Evolutionary conservation across 2,329 filamentous ascomycete genomes (phyloP), one percentile per base, ranked within the genome.

Genomic region (Rhinocladiella similis): DNA sequence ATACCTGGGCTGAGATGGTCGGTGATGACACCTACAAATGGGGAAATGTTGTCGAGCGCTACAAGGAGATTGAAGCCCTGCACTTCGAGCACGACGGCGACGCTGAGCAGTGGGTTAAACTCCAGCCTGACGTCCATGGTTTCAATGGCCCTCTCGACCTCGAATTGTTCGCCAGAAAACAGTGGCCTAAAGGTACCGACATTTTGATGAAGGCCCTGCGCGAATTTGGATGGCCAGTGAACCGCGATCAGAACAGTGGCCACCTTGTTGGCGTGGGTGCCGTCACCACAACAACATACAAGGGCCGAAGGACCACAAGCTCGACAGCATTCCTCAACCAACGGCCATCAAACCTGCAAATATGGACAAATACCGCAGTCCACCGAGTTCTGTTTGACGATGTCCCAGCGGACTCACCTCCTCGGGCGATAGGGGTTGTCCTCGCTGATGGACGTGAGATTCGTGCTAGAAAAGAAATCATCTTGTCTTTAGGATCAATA

Each of bases 171-270:
- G 5, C 53, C 4, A 49, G 25, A 27, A 41, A 35, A 9, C 6
- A 42, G 1, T 55, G 53, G 53, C 46, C 33, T 2, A n/a, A 18
- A 2, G 53, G 53, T 33, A 49, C 43, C 19, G 53, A 55, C 19
- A 29, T 38, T 13, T 3, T 42, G 1, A 47, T 47, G 27, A n/a
- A 43, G 6, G 53, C 53, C 3, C 33, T 36, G 16, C 13, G 80
- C 54, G 65, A 80, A 36, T 72, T 74, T 25, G 81, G 81, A 0
- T 73, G 78, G 36, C 69, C 74, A 0, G 59, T 77, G 14, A 85
- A 85, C 57, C 71, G 73, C 0, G 82, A 85, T 59, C 74, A 81
- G 27, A 85, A 85, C 58, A 80, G 77, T 5, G 83, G 83, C 0
- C 76, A 85, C 61, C 70, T 84, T 27, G 83, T 83, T 3, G 77